phyloP scores from a whole-genome alignment of 441 rosid genomes.

The Manihot esculenta region DNA sequence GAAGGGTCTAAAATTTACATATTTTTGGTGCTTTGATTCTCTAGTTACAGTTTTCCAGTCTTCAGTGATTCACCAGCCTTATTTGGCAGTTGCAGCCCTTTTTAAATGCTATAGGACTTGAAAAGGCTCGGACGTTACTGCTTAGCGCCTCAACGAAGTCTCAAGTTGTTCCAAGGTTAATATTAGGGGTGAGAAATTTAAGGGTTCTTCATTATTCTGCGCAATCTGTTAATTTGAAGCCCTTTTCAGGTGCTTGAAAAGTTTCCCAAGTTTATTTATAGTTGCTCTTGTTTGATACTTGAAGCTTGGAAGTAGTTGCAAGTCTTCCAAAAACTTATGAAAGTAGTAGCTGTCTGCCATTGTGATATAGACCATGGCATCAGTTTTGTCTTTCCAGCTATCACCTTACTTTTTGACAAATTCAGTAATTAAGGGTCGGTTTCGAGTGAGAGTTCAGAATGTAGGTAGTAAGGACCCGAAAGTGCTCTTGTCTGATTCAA shows the following conservation, averaged over 20 bases:
- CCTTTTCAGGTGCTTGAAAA: slow-evolving; percentile 8
- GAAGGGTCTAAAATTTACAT: not conserved
- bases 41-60: not conserved
- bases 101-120: not conserved
- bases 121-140: not conserved
- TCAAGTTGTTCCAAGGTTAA: not conserved
- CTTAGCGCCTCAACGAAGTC: slow-evolving; percentile 9
- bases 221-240: not conserved
- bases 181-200: not conserved
- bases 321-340: too few relatives aligned
- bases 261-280: not conserved
- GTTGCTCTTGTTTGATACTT: not conserved
- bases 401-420: slow-evolving; percentile 28
- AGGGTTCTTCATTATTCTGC: not conserved
- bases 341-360: slow-evolving; percentile 8
- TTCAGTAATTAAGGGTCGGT: slow-evolving; percentile 28
- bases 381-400: slow-evolving; percentile 27
- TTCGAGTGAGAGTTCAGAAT: slow-evolving; percentile 51
- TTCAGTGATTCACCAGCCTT: not conserved
- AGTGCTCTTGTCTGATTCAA: slow-evolving; percentile 33
- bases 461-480: slow-evolving; percentile 33
- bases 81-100: not conserved
- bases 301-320: not conserved
- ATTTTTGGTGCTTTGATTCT: not conserved
- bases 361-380: slow-evolving; percentile 37